These are phyloP conservation scores for Solanum clarkiae DNA, from an alignment of 257 asterid species.

Conservation along the genomic window DNA sequence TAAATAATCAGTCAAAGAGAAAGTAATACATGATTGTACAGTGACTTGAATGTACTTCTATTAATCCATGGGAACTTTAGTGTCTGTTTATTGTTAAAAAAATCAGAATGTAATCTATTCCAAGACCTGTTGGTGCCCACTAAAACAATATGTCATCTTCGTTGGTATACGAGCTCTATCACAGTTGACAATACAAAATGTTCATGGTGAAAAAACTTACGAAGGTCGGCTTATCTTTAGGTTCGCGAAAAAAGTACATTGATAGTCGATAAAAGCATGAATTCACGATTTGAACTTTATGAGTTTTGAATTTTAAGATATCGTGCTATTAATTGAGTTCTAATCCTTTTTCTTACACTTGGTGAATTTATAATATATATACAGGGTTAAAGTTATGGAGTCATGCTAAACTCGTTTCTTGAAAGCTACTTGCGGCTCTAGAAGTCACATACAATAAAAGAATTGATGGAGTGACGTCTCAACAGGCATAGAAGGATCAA, in stretches of 20 bases:
- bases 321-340: not conserved
- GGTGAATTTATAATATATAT: not conserved
- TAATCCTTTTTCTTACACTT: not conserved
- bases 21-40: not conserved
- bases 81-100: not conserved
- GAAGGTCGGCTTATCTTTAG: not conserved
- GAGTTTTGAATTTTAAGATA: not conserved
- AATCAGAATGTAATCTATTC: not conserved
- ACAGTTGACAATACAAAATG: not conserved
- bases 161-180: not conserved
- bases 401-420: not conserved
- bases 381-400: not conserved
- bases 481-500: not conserved
- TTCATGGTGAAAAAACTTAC: not conserved
- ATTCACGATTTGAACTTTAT: not conserved
- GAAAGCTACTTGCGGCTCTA: not conserved
- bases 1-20: not conserved
- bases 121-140: not conserved
- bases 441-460: not conserved
- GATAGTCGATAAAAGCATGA: not conserved
- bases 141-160: not conserved
- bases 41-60: not conserved
- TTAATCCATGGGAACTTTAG: not conserved
- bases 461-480: not conserved
- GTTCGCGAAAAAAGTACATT: not conserved